Evolutionary conservation across 371 early-diverging fungal genomes (phyloP).

Genomic region (Mortierella sp.): DNA sequence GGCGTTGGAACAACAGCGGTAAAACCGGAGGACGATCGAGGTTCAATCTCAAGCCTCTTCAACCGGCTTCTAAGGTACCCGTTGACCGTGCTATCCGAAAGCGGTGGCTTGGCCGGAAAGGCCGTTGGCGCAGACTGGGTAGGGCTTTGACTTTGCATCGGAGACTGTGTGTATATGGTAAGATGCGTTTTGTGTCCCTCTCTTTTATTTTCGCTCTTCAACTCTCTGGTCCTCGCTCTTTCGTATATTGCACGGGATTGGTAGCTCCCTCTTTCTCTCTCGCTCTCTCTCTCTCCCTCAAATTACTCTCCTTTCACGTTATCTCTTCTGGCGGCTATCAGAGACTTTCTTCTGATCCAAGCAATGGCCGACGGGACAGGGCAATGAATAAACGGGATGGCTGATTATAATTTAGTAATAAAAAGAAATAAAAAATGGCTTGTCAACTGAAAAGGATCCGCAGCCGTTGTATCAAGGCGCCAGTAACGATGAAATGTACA

Average conservation of each 20-base stretch:
- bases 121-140: neutral
- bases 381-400: neutral
- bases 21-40: neutral
- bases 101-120: neutral
- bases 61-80: constrained; percentile 12
- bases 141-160: constrained; percentile 7
- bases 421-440: neutral
- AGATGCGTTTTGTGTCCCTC: neutral
- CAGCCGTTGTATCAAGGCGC: neutral
- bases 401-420: neutral
- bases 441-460: neutral
- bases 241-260: neutral
- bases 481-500: too few relatives aligned
- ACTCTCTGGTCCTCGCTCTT: neutral
- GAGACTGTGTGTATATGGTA: neutral
- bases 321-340: neutral
- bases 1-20: neutral
- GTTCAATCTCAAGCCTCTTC: constrained; percentile 18
- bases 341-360: neutral
- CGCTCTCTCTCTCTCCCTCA: too few relatives aligned
- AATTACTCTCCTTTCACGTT: too few relatives aligned
- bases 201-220: neutral
- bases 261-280: constrained; percentile 1
- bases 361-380: neutral
- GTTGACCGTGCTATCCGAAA: constrained; percentile 12